Conservation (phyloP, 257 asterid species). For the Nicotiana noctiflora region DNA sequence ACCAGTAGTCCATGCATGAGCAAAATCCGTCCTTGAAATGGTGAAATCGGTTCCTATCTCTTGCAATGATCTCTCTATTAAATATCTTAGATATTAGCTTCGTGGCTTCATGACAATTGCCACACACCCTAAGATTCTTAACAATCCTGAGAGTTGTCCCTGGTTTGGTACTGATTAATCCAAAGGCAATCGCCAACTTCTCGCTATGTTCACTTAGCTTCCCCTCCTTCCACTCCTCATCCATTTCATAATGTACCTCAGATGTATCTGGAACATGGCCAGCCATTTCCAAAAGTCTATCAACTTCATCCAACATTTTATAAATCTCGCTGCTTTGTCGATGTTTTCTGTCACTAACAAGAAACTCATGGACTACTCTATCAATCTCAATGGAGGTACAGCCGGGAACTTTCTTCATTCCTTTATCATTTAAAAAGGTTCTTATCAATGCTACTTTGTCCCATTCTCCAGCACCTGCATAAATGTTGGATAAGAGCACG, state of each 20-base stretch:
- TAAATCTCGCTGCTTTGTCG: slow-evolving; percentile 17
- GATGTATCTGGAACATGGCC: slow-evolving; percentile 23
- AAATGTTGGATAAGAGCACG: slow-evolving; percentile 28
- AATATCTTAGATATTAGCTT: slow-evolving; percentile 26
- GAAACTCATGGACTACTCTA: slow-evolving; percentile 25
- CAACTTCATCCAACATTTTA: slow-evolving; percentile 20
- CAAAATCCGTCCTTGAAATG: slow-evolving; percentile 31
- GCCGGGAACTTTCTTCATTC: no score
- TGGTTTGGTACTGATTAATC: slow-evolving; percentile 21
- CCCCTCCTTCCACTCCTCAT: not conserved
- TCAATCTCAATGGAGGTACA: not conserved
- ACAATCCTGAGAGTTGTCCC: slow-evolving; percentile 20
- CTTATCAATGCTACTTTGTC: slow-evolving; percentile 25
- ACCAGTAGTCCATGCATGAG: slow-evolving; percentile 32
- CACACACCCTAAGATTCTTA: slow-evolving; percentile 26
- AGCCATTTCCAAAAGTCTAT: slow-evolving; percentile 15
- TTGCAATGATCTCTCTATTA: slow-evolving; percentile 23
- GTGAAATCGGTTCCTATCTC: slow-evolving; percentile 31
- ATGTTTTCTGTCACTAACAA: slow-evolving; percentile 24
- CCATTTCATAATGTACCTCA: slow-evolving; percentile 16
- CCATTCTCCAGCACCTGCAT: slow-evolving; percentile 26
- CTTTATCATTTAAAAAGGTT: slow-evolving; percentile 15
- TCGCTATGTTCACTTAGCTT: no score
- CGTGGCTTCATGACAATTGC: slow-evolving; percentile 25
- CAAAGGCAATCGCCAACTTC: slow-evolving; percentile 26